Conservation (phyloP, 1,284 basidiomycete species). For the Sparassis latifolia region DNA sequence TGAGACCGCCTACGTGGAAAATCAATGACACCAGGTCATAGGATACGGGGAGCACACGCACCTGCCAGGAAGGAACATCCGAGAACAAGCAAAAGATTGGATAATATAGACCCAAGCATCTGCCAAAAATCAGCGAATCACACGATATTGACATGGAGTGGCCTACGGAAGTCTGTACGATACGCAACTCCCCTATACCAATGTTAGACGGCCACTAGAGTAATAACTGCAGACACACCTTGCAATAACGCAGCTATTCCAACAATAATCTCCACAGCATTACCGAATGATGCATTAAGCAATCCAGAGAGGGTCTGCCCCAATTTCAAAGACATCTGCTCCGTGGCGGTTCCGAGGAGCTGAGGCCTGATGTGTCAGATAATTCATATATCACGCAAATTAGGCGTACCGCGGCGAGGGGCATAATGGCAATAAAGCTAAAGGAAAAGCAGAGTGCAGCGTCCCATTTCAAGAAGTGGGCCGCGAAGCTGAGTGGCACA, state of each 20-base stretch:
- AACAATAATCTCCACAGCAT: conserved; percentile 83
- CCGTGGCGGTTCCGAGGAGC: conserved; percentile 82
- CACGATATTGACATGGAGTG: neutral
- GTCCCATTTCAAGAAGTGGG: conserved; percentile 67
- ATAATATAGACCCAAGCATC: conserved; percentile 81
- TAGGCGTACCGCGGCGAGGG: conserved; percentile 66
- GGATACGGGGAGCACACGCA: neutral
- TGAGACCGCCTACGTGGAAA: conserved; percentile 61
- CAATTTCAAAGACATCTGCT: conserved; percentile 75
- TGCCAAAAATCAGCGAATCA: too few relatives aligned
- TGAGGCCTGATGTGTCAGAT: conserved; percentile 6
- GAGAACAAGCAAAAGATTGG: conserved; percentile 84
- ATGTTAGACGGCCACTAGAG: neutral
- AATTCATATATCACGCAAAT: neutral
- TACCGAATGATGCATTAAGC: conserved; percentile 81
- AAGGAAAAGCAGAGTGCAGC: conserved; percentile 78
- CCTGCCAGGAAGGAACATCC: conserved; percentile 74
- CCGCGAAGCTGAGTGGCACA: conserved; percentile 46
- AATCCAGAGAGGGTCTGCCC: conserved; percentile 83
- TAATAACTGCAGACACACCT: conserved; percentile 36
- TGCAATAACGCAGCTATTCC: conserved; percentile 80
- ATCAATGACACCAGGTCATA: neutral
- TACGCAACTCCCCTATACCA: conserved; percentile 64
- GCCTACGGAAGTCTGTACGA: conserved; percentile 82
- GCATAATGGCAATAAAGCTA: conserved; percentile 84